Conservation (phyloP, 345 rosid genomes). For the Eucalyptus decipiens region DNA sequence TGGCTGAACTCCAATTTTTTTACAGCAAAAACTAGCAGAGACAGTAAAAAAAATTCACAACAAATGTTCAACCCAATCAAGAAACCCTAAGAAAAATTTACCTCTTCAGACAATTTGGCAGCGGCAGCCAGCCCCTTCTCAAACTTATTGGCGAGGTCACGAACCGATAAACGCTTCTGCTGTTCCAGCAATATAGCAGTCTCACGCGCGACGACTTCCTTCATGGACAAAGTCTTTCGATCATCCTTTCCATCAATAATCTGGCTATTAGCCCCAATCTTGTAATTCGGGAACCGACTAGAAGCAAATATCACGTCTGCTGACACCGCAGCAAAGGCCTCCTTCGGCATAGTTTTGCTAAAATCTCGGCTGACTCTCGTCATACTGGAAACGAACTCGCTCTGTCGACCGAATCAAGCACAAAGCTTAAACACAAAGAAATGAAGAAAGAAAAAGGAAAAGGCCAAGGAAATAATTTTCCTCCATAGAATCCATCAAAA, state of each 20-base stretch:
- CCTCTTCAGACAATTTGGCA: constrained; percentile 95
- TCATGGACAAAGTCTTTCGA: constrained; percentile 71
- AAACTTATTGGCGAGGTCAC: constrained; percentile 87
- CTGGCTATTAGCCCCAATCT: constrained; percentile 72
- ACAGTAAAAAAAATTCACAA: neutral
- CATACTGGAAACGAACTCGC: constrained; percentile 22
- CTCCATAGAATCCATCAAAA: neutral
- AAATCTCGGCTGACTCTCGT: constrained; percentile 67
- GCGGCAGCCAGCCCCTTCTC: constrained; percentile 96
- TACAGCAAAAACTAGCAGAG: neutral
- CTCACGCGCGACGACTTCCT: constrained; percentile 89
- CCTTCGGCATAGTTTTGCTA: constrained; percentile 48
- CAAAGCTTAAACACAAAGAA: neutral
- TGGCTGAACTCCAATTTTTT: neutral
- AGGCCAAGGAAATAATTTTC: neutral
- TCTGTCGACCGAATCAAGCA: neutral
- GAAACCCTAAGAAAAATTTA: constrained; percentile 1
- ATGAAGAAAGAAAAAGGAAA: neutral
- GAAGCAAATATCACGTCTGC: constrained; percentile 79
- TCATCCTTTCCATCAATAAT: constrained; percentile 64
- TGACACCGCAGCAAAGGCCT: constrained; percentile 64
- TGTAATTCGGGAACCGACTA: constrained; percentile 76
- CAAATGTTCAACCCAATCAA: neutral
- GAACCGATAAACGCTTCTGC: constrained; percentile 93
- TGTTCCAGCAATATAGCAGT: constrained; percentile 82